These are phyloP conservation scores for Pyrenochaeta sp. DNA, from an alignment of 2,329 filamentous ascomycete species.

Conservation along the genomic window DNA sequence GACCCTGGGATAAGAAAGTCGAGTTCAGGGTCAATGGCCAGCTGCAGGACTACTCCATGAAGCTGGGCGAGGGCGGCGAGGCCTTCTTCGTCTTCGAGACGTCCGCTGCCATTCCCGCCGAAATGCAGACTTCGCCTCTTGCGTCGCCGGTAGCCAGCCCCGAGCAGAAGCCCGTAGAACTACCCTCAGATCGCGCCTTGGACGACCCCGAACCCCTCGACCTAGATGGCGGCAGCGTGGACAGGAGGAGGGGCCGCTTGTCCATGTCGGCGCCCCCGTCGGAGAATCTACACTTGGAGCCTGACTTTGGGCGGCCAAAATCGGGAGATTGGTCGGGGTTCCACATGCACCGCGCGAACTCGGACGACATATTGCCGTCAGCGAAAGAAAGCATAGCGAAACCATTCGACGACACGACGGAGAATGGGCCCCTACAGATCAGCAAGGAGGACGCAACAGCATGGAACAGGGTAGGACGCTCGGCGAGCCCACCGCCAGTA, in stretches of 20 bases:
- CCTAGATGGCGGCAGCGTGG: constrained; percentile 60
- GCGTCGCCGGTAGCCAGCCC: constrained; percentile 91
- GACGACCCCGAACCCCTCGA: constrained; percentile 76
- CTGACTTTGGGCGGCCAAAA: constrained; percentile 33
- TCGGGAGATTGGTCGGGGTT: constrained; percentile 49
- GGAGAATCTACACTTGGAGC: constrained; percentile 26
- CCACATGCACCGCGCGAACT: constrained; percentile 55
- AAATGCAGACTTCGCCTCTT: constrained; percentile 91
- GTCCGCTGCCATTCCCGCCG: constrained; percentile 87
- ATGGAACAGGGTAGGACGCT: constrained; percentile 57
- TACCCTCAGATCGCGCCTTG: constrained; percentile 57
- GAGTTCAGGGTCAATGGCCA: constrained; percentile 94
- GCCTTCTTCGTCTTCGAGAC: constrained; percentile 99
- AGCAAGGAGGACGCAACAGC: constrained; percentile 46
- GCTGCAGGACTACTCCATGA: constrained; percentile 97
- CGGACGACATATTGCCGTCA: constrained; percentile 62
- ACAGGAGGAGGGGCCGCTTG: constrained; percentile 36
- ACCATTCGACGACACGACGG: constrained; percentile 34
- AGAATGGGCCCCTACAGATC: constrained; percentile 40
- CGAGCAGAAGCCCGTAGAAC: constrained; percentile 63
- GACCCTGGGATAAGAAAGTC: constrained; percentile 98
- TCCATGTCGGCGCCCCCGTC: constrained; percentile 40
- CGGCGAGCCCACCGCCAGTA: constrained; percentile 79
- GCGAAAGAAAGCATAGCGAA: constrained; percentile 51
- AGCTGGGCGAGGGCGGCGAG: constrained; percentile 95